Percentiles rank a stretch among this genome's conserved stretches.
Evolutionary conservation across 139 green algal genomes (phyloP).

Genomic region (Chlamydomonas urium): DNA sequence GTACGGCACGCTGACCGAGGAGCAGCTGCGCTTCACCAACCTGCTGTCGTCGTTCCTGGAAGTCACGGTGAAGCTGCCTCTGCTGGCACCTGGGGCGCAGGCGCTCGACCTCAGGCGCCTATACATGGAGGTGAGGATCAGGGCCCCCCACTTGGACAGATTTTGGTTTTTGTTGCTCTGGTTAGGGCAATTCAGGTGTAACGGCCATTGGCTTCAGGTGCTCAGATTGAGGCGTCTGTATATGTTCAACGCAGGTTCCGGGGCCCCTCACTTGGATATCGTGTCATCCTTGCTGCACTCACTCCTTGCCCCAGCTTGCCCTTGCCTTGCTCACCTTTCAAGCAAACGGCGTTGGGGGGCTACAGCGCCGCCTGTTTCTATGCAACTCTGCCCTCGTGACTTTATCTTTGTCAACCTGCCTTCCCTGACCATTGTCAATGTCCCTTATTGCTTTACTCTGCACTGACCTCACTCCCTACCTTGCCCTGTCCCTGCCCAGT

Average conservation of each 20-base stretch:
- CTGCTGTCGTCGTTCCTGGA: neutral
- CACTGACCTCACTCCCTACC: neutral
- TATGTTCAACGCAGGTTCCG: neutral
- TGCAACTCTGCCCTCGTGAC: too few species aligned
- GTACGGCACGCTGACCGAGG: neutral
- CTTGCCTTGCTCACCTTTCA: too few species aligned
- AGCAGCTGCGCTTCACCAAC: neutral
- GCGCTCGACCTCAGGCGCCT: constrained; percentile 4
- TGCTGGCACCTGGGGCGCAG: constrained; percentile 5
- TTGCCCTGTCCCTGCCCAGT: too few species aligned
- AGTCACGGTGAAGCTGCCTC: neutral
- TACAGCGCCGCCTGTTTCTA: too few species aligned
- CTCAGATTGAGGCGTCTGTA: neutral
- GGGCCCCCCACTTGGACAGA: neutral
- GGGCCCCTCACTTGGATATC: neutral
- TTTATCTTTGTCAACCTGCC: too few species aligned
- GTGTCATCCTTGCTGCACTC: neutral
- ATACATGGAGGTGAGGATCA: neutral
- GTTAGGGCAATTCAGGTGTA: neutral
- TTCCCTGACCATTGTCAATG: too few species aligned
- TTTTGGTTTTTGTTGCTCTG: neutral
- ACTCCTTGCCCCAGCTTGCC: neutral
- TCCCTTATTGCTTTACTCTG: neutral
- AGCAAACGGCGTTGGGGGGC: too few species aligned
- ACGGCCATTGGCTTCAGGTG: too few species aligned